Base-by-base conservation (phyloP, 306 rosid genomes). In the Potentilla sterilis region DNA sequence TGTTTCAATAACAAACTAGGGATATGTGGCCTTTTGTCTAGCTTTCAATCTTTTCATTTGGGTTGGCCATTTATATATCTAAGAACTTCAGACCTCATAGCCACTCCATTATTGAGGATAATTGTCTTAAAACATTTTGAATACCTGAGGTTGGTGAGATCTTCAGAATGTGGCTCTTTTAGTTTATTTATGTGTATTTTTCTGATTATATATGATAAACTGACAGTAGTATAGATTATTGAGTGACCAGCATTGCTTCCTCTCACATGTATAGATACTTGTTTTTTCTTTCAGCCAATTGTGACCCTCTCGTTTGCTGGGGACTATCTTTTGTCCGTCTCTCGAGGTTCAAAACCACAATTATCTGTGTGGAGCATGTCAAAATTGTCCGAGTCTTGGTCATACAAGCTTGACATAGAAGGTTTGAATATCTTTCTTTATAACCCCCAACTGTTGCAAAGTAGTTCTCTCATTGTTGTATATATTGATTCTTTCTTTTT, bases 391-490 rank as follows among this genome's bases (percentile, higher is more conserved):
- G 78, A 82, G 73, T 85, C 84, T 55, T 96, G 98, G 97, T 88
- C 98, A n/a, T 90, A 90, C 85, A 85, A 84, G 80, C 92, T 96
- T 83, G 91, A 89, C 38, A 70, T 90, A 72, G 97, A 96, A 96
- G 99, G 99, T 96, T 72, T 64, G 35, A 35, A 22, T 35, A 64
- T 48, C 42, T 72, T 44, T 28, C 71, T 40, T 43, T 75, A 38
- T 18, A 7, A 11, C 7, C 18, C 19, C 22, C 18, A 16, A 38
- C 9, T 1, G 3, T 37, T 7, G 47, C 14, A 64, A 62, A 37
- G n/a, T 34, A 37, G 13, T 18, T 38, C 28, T 64, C 21, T 34
- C 21, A 19, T 13, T 74, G 47, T 62, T 37, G 66, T 44, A 0
- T 65, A 57, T 14, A 24, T 34, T 4, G 21, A 47, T 28, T 14